Evolutionary conservation across 805 yeast species (phyloP), one percentile per base, ranked within the genome.

Genomic region (Wickerhamiella brachini): DNA sequence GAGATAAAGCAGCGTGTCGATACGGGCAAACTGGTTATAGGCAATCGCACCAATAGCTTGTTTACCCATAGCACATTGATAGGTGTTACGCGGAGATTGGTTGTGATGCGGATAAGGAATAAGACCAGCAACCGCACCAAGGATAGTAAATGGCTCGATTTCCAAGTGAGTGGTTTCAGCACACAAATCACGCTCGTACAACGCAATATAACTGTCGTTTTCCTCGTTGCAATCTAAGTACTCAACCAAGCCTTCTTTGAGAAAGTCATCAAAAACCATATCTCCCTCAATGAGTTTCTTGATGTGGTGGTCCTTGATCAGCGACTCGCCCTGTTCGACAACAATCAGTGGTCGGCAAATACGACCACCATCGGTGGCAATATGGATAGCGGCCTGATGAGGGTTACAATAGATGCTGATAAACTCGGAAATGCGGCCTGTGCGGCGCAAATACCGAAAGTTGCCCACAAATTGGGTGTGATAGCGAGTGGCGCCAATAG

Each of bases 41-140:
- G 95, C 96, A 68, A 93, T 93, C 2, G 97, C 97, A 59, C 98
- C 98, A 68, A 93, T 90, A n/a, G 98, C 98, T 71, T 93, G 98
- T 70, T 87, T 87, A 80, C 95, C 95, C 95, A 85, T 85, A 64
- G 95, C 95, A 75, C 94, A 85, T 68, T 85, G 95, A 69, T 85
- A 85, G 4, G 95, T 85, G 68, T 85, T 85, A 74, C 95, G 79
- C 44, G 95, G 95, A 4, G 94, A 84, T 69, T 85, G 95, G 69
- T 85, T 85, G 65, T 85, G 95, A 64, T 85, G 95, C 45, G 95
- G 95, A 62, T 86, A 85, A 18, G 95, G 95, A 72, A 85, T 85
- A 59, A 85, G 73, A 24, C 95, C 95, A 0, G 95, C 95, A 51
- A 86, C 95, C 0, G 95, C 95, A 52, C 95, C 96, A 31, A 87